phyloP scores from a whole-genome alignment of 768 basidiomycete species.

The Roridomyces roridus region DNA sequence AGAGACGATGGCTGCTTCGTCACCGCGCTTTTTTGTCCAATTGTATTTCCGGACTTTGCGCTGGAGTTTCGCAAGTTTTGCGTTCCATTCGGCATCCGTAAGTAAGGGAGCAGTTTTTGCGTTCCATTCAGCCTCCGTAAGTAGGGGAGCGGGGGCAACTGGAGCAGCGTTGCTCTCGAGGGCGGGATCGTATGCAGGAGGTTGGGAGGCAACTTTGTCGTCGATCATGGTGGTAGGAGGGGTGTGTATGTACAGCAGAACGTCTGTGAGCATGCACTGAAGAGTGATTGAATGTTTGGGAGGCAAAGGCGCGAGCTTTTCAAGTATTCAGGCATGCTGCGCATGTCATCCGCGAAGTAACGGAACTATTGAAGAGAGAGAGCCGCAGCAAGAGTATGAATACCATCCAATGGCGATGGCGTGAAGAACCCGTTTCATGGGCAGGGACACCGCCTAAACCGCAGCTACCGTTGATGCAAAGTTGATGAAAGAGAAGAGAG shows the following conservation, averaged over 20 bases:
- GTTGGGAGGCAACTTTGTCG: background rate
- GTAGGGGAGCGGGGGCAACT: background rate
- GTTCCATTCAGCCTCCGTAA: slow-evolving; percentile 15
- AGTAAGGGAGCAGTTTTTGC: background rate
- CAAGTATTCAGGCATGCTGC: too few relatives aligned
- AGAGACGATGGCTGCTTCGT: slow-evolving; percentile 8
- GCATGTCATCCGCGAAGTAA: too few relatives aligned
- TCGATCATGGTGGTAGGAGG: slow-evolving; percentile 1
- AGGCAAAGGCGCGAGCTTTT: too few relatives aligned
- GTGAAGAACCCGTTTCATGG: too few relatives aligned
- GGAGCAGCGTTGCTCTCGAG: background rate
- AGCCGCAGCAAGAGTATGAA: too few relatives aligned
- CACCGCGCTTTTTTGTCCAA: slow-evolving; percentile 7
- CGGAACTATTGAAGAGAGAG: too few relatives aligned
- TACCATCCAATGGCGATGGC: too few relatives aligned
- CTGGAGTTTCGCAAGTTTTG: slow-evolving; percentile 11
- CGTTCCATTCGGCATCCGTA: slow-evolving; percentile 14
- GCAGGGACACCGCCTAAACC: too few relatives aligned
- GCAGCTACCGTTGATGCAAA: too few relatives aligned
- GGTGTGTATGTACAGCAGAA: slow-evolving; percentile 9
- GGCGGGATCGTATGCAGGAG: background rate
- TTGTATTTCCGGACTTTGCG: slow-evolving; percentile 21
- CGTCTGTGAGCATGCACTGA: slow-evolving; percentile 14
- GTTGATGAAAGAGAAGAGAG: too few relatives aligned
- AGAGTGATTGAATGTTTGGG: too few relatives aligned